Conservation (phyloP, 2,329 filamentous ascomycete species). For the Lachnellula willkommii region DNA sequence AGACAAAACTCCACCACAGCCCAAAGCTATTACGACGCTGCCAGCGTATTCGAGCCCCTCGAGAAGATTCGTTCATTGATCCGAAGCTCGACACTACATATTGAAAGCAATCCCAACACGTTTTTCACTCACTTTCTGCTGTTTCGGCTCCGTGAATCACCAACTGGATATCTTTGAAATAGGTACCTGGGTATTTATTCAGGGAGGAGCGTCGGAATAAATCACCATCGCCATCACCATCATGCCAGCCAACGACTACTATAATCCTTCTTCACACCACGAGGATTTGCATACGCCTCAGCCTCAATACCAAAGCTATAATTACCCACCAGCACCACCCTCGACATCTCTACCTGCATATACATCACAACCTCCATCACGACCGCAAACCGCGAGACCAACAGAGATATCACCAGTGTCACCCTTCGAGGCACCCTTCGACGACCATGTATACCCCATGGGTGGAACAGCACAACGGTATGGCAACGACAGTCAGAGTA, state of each 20-base stretch:
- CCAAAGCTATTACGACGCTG: conserved; percentile 1
- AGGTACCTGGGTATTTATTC: not conserved
- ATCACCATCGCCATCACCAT: not conserved
- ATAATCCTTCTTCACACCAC: conserved; percentile 20
- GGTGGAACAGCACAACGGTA: conserved; percentile 29
- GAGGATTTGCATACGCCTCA: conserved; percentile 9
- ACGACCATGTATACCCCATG: conserved; percentile 60
- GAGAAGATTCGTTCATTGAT: not conserved
- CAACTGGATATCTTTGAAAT: not conserved
- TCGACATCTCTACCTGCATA: conserved; percentile 22
- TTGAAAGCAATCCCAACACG: not conserved
- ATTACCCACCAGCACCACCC: conserved; percentile 8
- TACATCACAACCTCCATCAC: conserved; percentile 22
- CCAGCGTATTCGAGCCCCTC: not conserved
- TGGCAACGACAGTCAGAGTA: conserved; percentile 29
- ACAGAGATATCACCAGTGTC: conserved; percentile 34
- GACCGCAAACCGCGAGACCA: conserved; percentile 13
- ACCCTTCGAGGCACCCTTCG: conserved; percentile 62
- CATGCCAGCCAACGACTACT: conserved; percentile 31
- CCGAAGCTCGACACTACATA: conserved; percentile 3
- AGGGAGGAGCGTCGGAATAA: not conserved
- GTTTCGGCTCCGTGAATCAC: conserved; percentile 1
- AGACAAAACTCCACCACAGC: conserved; percentile 2
- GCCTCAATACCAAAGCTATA: conserved; percentile 11
- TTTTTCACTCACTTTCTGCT: conserved; percentile 2